Percentiles rank a stretch among this genome's conserved stretches.
These are phyloP conservation scores for Flaveria bidentis DNA, from an alignment of 129 eudicot genomes.

Conservation along the genomic window DNA sequence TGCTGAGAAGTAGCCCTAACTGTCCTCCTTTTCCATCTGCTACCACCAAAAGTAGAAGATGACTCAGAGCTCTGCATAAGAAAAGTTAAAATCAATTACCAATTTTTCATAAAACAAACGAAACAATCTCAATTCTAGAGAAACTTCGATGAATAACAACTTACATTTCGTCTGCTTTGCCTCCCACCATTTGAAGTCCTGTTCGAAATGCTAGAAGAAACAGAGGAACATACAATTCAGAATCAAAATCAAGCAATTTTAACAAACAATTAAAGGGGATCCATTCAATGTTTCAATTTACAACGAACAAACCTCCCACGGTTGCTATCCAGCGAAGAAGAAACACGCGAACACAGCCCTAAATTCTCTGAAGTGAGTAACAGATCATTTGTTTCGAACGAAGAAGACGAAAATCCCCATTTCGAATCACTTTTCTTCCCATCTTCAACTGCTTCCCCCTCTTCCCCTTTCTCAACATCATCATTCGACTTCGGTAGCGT, in stretches of 20 bases:
- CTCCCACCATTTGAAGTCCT: conserved; percentile 60
- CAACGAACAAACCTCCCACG: conserved; percentile 61
- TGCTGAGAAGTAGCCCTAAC: conserved; percentile 57
- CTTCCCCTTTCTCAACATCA: conserved; percentile 37
- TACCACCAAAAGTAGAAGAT: conserved; percentile 52
- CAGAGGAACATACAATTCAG: conserved; percentile 12
- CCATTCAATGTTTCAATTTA: neutral
- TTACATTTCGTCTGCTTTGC: conserved; percentile 74
- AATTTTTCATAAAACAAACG: neutral
- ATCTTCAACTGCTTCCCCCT: conserved; percentile 28
- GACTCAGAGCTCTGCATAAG: conserved; percentile 68
- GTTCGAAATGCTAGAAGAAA: conserved; percentile 44
- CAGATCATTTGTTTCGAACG: conserved; percentile 62
- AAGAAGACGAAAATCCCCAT: conserved; percentile 57
- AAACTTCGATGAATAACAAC: conserved; percentile 14
- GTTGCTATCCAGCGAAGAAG: conserved; percentile 67
- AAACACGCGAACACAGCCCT: conserved; percentile 57
- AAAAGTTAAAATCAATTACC: neutral
- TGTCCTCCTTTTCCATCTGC: conserved; percentile 63
- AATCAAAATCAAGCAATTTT: neutral
- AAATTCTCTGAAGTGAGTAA: conserved; percentile 76
- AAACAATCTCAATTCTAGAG: conserved; percentile 9
- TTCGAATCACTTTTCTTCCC: conserved; percentile 28
- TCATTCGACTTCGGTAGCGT: conserved; percentile 46
- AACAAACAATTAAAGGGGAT: neutral